Evolutionary conservation across 2,329 filamentous ascomycete genomes (phyloP).

Genomic region (Cladophialophora exuberans): DNA sequence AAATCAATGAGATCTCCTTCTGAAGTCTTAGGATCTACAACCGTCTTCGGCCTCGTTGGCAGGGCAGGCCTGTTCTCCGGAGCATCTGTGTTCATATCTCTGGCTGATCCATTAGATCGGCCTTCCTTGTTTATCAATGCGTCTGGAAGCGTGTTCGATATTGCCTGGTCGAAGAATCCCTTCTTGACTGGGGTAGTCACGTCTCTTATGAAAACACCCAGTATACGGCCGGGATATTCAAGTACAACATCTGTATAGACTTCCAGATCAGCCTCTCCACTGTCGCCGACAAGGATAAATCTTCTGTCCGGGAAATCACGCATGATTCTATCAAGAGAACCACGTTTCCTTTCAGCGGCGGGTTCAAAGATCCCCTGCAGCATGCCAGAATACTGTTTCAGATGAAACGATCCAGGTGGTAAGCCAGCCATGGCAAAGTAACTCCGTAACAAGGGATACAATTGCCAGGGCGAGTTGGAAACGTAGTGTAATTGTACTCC

Average conservation of each 20-base stretch:
- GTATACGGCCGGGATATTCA: conserved; percentile 78
- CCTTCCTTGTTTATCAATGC: conserved; percentile 33
- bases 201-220: conserved; percentile 91
- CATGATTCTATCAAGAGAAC: conserved; percentile 81
- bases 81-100: conserved; percentile 29
- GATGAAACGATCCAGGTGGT: conserved; percentile 85
- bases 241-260: conserved; percentile 94
- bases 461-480: conserved; percentile 98
- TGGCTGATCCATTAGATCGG: conserved; percentile 9
- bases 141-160: conserved; percentile 40
- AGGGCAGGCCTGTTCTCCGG: conserved; percentile 42
- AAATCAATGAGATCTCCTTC: conserved; percentile 45
- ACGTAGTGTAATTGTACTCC: conserved; percentile 94
- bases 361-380: conserved; percentile 97
- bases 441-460: conserved; percentile 84
- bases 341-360: conserved; percentile 91
- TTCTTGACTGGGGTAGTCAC: conserved; percentile 78
- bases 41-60: conserved; percentile 40
- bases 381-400: conserved; percentile 97
- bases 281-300: conserved; percentile 92
- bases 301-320: conserved; percentile 85
- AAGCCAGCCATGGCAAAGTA: conserved; percentile 82
- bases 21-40: conserved; percentile 30
- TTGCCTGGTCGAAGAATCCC: conserved; percentile 76
- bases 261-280: conserved; percentile 93